phyloP scores from a whole-genome alignment of 2,329 filamentous ascomycete species.

The Alternaria triticina region DNA sequence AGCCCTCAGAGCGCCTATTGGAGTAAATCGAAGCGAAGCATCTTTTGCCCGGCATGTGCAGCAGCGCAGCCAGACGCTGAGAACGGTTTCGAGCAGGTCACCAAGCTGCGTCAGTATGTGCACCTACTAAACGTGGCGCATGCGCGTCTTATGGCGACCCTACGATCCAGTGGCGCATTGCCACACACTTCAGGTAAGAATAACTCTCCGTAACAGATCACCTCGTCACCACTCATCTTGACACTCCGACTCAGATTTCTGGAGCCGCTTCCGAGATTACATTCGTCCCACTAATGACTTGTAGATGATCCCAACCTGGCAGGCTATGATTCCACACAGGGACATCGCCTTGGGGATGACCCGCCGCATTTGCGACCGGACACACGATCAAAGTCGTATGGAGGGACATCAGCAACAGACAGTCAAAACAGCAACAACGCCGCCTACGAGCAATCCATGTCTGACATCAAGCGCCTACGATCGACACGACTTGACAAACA shows the following conservation, averaged over 20 bases:
- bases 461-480: constrained; percentile 88
- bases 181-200: constrained; percentile 70
- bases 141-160: constrained; percentile 83
- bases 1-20: constrained; percentile 73
- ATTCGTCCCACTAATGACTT: constrained; percentile 38
- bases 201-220: constrained; percentile 16
- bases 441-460: constrained; percentile 93
- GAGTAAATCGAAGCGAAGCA: constrained; percentile 69
- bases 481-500: constrained; percentile 95
- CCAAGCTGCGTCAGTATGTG: constrained; percentile 91
- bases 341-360: constrained; percentile 61
- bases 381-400: constrained; percentile 75
- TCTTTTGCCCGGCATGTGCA: constrained; percentile 75
- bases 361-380: constrained; percentile 67
- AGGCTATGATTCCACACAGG: constrained; percentile 71
- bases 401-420: constrained; percentile 64
- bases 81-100: constrained; percentile 74
- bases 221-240: constrained; percentile 39
- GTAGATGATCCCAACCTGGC: constrained; percentile 72
- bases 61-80: constrained; percentile 62
- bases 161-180: constrained; percentile 81
- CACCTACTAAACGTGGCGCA: constrained; percentile 91
- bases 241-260: constrained; percentile 38
- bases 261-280: constrained; percentile 37
- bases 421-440: constrained; percentile 60